These are phyloP conservation scores for Linum tenue DNA, from an alignment of 345 rosid genomes.

Conservation along the genomic window DNA sequence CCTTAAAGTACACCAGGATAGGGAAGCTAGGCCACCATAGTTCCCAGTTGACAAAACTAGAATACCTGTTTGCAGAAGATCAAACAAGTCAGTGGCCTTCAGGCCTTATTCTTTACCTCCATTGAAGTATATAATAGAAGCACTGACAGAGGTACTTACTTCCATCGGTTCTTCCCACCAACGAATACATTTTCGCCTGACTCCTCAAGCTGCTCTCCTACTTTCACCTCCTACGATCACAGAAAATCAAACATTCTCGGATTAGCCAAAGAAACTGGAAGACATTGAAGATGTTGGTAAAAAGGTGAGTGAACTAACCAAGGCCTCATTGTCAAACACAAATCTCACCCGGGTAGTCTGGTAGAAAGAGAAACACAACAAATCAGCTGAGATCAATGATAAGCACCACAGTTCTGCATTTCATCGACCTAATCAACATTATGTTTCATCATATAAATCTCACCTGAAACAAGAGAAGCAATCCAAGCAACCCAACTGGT, in stretches of 20 bases:
- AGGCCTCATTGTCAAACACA: constrained; percentile 57
- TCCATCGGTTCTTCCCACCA: constrained; percentile 73
- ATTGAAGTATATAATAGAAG: neutral
- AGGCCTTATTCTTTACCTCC: neutral
- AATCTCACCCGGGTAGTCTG: constrained; percentile 71
- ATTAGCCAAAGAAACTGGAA: neutral
- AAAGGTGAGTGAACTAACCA: constrained; percentile 37
- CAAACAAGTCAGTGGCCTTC: constrained; percentile 3
- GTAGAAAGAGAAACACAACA: constrained; percentile 14
- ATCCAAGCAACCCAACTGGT: constrained; percentile 55
- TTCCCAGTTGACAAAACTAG: constrained; percentile 74
- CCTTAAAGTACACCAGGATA: constrained; percentile 61
- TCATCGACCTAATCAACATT: neutral
- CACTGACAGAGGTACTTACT: constrained; percentile 31
- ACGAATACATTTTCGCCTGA: constrained; percentile 70
- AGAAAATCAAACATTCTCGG: neutral
- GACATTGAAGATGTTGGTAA: neutral
- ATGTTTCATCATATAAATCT: neutral
- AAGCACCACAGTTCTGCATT: neutral
- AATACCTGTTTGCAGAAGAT: constrained; percentile 31
- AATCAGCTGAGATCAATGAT: neutral
- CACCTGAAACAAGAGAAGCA: constrained; percentile 68
- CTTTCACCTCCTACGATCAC: constrained; percentile 49
- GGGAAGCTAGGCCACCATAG: constrained; percentile 84
- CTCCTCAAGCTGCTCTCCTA: constrained; percentile 58